A percentile compares a stretch with the other conserved stretches of the same genome.
phyloP scores from a whole-genome alignment of 1,139 yeast species.

The Magnusiomyces ingens region DNA sequence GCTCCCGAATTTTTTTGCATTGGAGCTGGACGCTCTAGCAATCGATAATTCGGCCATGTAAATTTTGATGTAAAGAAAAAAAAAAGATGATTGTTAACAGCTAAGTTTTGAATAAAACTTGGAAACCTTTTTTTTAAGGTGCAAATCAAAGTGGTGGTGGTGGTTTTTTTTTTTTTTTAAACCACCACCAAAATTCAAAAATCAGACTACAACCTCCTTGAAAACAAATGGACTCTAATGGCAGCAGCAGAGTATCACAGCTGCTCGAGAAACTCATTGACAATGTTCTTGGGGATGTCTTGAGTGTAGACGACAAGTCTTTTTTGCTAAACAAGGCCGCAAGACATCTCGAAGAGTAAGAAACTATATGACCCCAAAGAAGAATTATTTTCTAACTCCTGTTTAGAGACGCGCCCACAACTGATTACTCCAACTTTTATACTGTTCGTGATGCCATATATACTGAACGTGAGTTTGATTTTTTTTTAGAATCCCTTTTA shows the following conservation, averaged over 20 bases:
- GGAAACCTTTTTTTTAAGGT: neutral
- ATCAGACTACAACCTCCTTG: neutral
- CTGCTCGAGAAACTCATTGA: constrained; percentile 12
- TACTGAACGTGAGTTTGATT: neutral
- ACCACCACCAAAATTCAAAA: neutral
- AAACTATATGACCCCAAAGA: too few relatives aligned
- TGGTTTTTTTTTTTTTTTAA: neutral
- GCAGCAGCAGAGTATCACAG: constrained; percentile 9
- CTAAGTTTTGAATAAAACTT: neutral
- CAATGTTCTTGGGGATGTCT: constrained; percentile 11
- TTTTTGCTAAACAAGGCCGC: too few relatives aligned
- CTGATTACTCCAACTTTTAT: neutral
- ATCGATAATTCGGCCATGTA: constrained; percentile 2
- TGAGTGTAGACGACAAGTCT: constrained; percentile 11
- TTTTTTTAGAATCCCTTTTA: neutral
- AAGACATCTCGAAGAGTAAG: too few relatives aligned
- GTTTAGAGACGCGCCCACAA: too few relatives aligned
- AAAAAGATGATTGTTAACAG: neutral
- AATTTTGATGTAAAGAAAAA: neutral
- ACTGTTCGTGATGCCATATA: neutral
- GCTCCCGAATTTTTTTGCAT: constrained; percentile 9
- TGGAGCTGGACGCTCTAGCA: constrained; percentile 13
- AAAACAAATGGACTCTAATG: constrained; percentile 1
- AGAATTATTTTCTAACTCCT: too few relatives aligned
- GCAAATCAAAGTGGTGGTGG: neutral